phyloP scores from a whole-genome alignment of 768 basidiomycete genomes.

The Rickenella mellea region DNA sequence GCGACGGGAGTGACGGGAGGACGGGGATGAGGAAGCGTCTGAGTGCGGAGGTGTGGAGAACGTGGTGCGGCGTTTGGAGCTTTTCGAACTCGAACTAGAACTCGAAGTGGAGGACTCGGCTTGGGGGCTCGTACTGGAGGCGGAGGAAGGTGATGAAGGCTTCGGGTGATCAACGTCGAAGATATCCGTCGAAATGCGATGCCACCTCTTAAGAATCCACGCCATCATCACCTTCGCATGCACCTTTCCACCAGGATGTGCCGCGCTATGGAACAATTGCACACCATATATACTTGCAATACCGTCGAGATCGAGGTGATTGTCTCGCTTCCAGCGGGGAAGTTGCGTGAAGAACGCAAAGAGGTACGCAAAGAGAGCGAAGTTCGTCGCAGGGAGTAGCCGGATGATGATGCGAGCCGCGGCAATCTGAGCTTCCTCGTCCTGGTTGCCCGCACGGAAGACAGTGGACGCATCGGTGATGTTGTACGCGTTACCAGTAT shows the following conservation, averaged over 20 bases:
- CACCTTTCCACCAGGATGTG: conserved; percentile 24
- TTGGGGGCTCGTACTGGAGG: no score
- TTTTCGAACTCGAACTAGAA: no score
- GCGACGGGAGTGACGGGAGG: no score
- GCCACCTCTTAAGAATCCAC: conserved; percentile 23
- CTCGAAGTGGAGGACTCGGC: no score
- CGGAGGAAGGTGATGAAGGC: no score
- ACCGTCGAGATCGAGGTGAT: conserved; percentile 34
- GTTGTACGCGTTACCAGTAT: conserved; percentile 18
- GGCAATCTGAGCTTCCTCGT: conserved; percentile 25
- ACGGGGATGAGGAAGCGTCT: no score
- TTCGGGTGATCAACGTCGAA: no score
- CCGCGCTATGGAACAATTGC: conserved; percentile 26
- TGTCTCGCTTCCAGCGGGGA: conserved; percentile 39
- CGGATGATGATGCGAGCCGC: conserved; percentile 41
- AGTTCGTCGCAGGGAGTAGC: conserved; percentile 31
- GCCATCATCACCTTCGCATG: conserved; percentile 20
- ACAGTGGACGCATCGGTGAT: conserved; percentile 13
- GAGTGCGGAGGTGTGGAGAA: no score
- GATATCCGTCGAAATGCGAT: conserved; percentile 16
- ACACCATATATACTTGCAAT: conserved; percentile 38
- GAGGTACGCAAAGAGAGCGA: conserved; percentile 35
- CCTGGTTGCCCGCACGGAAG: conserved; percentile 10
- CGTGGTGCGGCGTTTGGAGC: no score
- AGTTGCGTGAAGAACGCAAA: conserved; percentile 42